These are phyloP conservation scores for Flaveria linearis DNA, from an alignment of 129 eudicot species.

Conservation along the genomic window DNA sequence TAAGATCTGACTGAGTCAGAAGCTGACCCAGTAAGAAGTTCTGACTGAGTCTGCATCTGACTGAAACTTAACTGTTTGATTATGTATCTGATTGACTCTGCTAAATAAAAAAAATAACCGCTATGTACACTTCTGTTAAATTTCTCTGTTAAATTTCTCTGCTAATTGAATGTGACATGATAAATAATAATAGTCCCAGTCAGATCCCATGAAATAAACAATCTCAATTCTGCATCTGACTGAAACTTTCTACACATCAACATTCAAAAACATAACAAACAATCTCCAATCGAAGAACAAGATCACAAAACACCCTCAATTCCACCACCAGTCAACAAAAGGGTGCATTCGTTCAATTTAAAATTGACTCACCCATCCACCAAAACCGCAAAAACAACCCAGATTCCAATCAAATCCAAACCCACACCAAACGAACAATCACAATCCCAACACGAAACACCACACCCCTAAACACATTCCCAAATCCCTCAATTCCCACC, in stretches of 20 bases:
- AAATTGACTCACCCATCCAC: neutral
- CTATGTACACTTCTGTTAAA: no score
- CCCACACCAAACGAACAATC: neutral
- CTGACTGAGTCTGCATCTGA: no score
- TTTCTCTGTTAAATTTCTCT: no score
- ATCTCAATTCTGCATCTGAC: no score
- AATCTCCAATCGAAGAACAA: neutral
- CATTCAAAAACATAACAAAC: constrained; percentile 22
- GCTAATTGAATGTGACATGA: no score
- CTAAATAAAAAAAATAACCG: no score
- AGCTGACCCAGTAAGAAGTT: no score
- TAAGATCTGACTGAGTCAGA: no score
- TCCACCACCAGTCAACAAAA: constrained; percentile 18
- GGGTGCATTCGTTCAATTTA: constrained; percentile 1
- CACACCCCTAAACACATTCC: constrained; percentile 14
- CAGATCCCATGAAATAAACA: no score
- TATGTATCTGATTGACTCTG: no score
- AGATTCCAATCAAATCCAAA: neutral
- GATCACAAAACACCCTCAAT: neutral
- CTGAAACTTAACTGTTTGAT: no score
- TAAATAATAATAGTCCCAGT: no score
- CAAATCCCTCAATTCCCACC: neutral
- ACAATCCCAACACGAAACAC: neutral
- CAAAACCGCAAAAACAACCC: neutral
- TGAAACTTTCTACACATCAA: constrained; percentile 3